These are phyloP conservation scores for Isoetes taiwanensis DNA, from an alignment of 75 land plant genomes.

Conservation along the genomic window DNA sequence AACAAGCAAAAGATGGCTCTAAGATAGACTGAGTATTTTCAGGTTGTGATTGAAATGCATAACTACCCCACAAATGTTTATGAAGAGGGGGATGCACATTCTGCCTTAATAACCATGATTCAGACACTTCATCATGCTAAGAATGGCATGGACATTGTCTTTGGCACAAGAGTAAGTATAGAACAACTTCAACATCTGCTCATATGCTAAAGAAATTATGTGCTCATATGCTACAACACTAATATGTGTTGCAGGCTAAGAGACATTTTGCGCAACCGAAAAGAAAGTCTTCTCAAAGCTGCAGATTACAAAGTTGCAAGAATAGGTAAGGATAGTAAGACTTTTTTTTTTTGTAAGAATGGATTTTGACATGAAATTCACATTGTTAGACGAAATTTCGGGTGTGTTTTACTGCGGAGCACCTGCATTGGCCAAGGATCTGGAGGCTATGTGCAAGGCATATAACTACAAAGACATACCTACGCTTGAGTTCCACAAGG, in stretches of 20 bases:
- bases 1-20: too few relatives aligned
- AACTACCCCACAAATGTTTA: background rate
- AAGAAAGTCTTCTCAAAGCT: too few relatives aligned
- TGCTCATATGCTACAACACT: too few relatives aligned
- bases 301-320: too few relatives aligned
- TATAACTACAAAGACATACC: conserved; percentile 4
- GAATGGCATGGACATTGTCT: conserved; percentile 6
- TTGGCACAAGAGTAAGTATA: conserved; percentile 5
- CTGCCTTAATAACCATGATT: conserved; percentile 1
- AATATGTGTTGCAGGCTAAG: too few relatives aligned
- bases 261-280: too few relatives aligned
- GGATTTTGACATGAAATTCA: too few relatives aligned
- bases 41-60: conserved; percentile 7
- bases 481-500: conserved; percentile 17
- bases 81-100: conserved; percentile 1
- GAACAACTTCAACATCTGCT: too few relatives aligned
- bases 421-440: conserved; percentile 20
- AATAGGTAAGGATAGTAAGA: too few relatives aligned
- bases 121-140: conserved; percentile 6
- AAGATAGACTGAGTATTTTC: too few relatives aligned
- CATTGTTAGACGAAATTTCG: background rate
- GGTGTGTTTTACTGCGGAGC: conserved; percentile 61
- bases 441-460: conserved; percentile 24
- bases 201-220: too few relatives aligned
- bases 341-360: too few relatives aligned